Base-by-base conservation (phyloP, 1,139 yeast species). In the Eremothecium sinecaudum region DNA sequence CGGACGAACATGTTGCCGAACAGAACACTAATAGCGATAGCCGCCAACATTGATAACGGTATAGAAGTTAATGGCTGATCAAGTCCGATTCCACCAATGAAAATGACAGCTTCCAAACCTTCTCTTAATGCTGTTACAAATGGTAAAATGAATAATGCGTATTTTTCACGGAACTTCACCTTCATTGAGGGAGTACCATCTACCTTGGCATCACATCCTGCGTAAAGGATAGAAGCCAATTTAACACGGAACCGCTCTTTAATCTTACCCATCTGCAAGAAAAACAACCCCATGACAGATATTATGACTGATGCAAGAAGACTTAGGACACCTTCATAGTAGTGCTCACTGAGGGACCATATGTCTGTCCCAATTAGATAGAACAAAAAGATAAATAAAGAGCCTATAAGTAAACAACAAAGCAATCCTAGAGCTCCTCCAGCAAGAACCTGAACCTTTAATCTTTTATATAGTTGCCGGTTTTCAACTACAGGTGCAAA, bases 241-340 rank as follows among this genome's bases (percentile, higher is more conserved):
- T 87, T 87, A 45, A 83, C 69, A 65, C 94, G 77, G 84, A 94
- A 87, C 62, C 86, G 87, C 50, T 77, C 90, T 59, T 82, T 78
- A 76, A 87, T 71, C 64, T 86, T 87, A 59, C 87, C 84, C 55
- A 87, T 71, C 56, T 95, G 72, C 50, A 87, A 70, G 79, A 87
- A 81, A 52, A 94, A 92, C 47, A 87, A 64, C 34, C 97, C 96
- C 96, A 87, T 86, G 32, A 76, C 50, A 3, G 95, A 75, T 43
- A 87, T 87, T 56, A 87, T 72, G 16, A 81, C 66, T 0, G 92
- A 72, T 1, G 97, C 96, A 48, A 87, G 69, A 21, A 86, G 63
- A 56, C 86, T 79, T 52, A 87, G 75, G 23, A 79, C 69, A 55
- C 95, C 96, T 64, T 87, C 97, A 83, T 94, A 87, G 40, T 86